Base-by-base conservation (phyloP, 2,329 filamentous ascomycete genomes). In the Tolypocladium tropicale region DNA sequence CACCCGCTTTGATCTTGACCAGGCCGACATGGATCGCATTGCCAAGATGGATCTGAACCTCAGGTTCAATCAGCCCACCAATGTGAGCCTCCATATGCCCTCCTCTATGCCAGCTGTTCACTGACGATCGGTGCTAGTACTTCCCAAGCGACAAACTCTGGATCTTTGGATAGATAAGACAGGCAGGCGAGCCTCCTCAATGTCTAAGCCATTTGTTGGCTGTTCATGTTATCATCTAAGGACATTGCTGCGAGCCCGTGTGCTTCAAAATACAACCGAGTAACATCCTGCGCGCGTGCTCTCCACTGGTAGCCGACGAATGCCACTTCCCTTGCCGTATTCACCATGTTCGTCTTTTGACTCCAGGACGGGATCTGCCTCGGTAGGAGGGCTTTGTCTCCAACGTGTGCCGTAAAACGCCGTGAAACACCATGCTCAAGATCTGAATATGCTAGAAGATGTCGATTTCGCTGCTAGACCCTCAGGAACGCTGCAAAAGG, bases 11-110 rank as follows among this genome's bases (percentile, higher is more conserved):
- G 79, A 90, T 64, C 74, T 92, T 36, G 77, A 78, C 30, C 70
- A 84, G 65, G 75, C 76, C 41, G 90, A 93, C 58, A 74, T 94
- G 56, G 75, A 86, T 60, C 75, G 78, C 58, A 91, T 91, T 67
- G 78, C 78, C 57, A 77, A 70, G 52, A 75, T 92, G 68, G 81
- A 92, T 70, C 73, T 77, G 64, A 76, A 79, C 60, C 75, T 90
- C 68, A 82, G 87, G 66, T 91, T 92, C 74, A 92, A 92, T 74
- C 83, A 90, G 73, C 89, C 88, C 54, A 76, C 81, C 58, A 84
- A 84, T 69, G 84, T 87, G 66, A 81, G 83, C 78, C n/a, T 25
- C 25, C 9, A 32, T 1, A n/a, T 6, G 10, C 3, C 6, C 43
- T 6, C 25, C 12, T 30, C 28, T 18, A 32, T 32, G 46, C n/a